Conservation (phyloP, 2,329 filamentous ascomycete genomes). For the Geoglossum cookeanum region DNA sequence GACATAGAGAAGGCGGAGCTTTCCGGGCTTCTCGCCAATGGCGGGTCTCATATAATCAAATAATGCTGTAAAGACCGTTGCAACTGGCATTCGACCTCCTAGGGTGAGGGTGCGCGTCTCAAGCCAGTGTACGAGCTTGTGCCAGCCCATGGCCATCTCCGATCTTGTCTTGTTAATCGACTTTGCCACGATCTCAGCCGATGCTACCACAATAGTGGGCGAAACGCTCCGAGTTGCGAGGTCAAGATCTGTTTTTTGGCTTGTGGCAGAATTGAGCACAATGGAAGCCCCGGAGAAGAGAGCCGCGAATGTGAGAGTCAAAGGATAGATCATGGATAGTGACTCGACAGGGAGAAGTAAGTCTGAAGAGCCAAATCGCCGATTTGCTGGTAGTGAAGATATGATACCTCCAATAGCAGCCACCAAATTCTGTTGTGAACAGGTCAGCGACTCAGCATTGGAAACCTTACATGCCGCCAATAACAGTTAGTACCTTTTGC, state of each 20-base stretch:
- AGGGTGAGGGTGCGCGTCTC: slow-evolving; percentile 47
- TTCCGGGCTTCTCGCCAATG: slow-evolving; percentile 31
- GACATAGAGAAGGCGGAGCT: slow-evolving; percentile 63
- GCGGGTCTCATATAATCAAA: slow-evolving; percentile 1
- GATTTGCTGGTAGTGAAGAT: slow-evolving; percentile 51
- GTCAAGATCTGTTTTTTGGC: slow-evolving; percentile 48
- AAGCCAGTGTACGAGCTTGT: slow-evolving; percentile 49
- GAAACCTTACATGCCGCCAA: slow-evolving; percentile 2
- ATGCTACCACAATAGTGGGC: slow-evolving; percentile 67
- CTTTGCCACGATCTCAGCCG: slow-evolving; percentile 50
- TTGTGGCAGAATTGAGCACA: slow-evolving; percentile 75
- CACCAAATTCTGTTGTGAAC: slow-evolving; percentile 46
- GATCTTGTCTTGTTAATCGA: slow-evolving; percentile 43
- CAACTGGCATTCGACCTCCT: slow-evolving; percentile 53
- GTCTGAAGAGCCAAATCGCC: slow-evolving; percentile 56
- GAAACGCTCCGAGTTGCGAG: slow-evolving; percentile 55
- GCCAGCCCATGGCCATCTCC: slow-evolving; percentile 41
- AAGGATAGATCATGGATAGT: slow-evolving; percentile 58
- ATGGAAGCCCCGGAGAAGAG: slow-evolving; percentile 72
- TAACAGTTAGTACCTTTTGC: slow-evolving; percentile 30
- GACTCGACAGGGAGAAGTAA: slow-evolving; percentile 72
- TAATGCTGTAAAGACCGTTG: slow-evolving; percentile 26
- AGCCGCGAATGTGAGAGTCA: slow-evolving; percentile 62
- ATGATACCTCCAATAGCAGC: slow-evolving; percentile 66
- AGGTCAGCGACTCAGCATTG: slow-evolving; percentile 1